These are phyloP conservation scores for Dorcoceras hygrometricum DNA, from an alignment of 257 asterid species.

Conservation along the genomic window DNA sequence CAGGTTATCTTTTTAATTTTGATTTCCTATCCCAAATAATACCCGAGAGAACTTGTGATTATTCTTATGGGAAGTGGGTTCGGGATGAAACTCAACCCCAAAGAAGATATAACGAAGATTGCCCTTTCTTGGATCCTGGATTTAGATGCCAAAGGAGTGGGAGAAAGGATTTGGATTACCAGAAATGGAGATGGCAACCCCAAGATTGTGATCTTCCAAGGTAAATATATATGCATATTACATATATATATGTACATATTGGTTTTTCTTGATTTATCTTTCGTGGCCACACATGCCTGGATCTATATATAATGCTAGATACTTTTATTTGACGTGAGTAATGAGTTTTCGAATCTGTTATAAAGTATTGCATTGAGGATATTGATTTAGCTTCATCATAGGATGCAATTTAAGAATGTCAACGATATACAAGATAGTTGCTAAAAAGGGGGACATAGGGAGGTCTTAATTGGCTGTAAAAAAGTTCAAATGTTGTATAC, in stretches of 20 bases:
- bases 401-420: background rate
- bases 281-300: too few species aligned
- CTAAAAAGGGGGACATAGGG: background rate
- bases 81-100: conserved; percentile 50
- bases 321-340: too few species aligned
- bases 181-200: conserved; percentile 92
- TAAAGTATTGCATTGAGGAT: conserved; percentile 8
- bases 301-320: too few species aligned
- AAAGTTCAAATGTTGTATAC: background rate
- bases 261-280: too few species aligned
- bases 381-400: background rate
- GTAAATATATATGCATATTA: conserved; percentile 24
- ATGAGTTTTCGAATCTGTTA: background rate
- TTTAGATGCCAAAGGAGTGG: conserved; percentile 74
- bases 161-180: conserved; percentile 48
- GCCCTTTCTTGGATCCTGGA: conserved; percentile 89
- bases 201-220: conserved; percentile 66
- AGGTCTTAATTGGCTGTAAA: background rate
- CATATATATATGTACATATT: too few species aligned
- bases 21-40: conserved; percentile 37
- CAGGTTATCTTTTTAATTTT: conserved; percentile 34
- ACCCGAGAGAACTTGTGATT: conserved; percentile 45
- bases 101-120: conserved; percentile 51
- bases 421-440: background rate
- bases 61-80: conserved; percentile 69